Conservation (phyloP, 2,329 filamentous ascomycete species). For the Lecanosticta acicola region DNA sequence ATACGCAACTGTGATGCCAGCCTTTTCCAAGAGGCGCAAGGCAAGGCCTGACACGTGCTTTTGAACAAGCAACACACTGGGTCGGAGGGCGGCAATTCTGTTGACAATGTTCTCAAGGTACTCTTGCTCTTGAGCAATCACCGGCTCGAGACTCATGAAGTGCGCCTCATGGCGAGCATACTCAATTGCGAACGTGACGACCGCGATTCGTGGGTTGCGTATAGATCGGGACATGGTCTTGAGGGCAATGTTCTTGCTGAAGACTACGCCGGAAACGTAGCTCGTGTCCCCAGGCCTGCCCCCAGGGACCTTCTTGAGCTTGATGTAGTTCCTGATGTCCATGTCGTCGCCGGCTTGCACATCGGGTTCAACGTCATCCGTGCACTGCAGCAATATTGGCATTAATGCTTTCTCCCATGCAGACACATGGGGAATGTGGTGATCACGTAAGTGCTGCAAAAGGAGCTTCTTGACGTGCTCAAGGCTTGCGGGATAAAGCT, state of each 20-base stretch:
- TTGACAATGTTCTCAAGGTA: constrained; percentile 88
- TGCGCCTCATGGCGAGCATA: constrained; percentile 90
- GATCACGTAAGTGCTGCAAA: constrained; percentile 74
- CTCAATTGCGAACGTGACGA: constrained; percentile 92
- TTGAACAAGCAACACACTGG: constrained; percentile 83
- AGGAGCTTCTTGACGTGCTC: constrained; percentile 83
- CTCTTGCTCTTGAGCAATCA: constrained; percentile 93
- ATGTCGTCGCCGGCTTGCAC: constrained; percentile 88
- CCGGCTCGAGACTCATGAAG: constrained; percentile 96
- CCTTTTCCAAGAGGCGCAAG: constrained; percentile 78
- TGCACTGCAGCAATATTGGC: constrained; percentile 83
- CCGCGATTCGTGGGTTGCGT: constrained; percentile 74
- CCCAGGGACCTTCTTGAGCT: constrained; percentile 91
- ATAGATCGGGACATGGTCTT: constrained; percentile 95
- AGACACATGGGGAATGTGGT: constrained; percentile 62
- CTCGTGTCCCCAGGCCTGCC: constrained; percentile 83
- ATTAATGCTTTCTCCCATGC: constrained; percentile 88
- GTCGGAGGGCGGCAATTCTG: constrained; percentile 77
- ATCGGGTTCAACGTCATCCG: constrained; percentile 90
- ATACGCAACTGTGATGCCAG: constrained; percentile 87
- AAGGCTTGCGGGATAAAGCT: constrained; percentile 80
- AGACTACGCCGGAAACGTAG: constrained; percentile 96
- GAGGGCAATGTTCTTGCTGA: constrained; percentile 91
- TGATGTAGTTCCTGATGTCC: constrained; percentile 95
- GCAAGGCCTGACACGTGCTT: constrained; percentile 89